A percentile compares a stretch with the other conserved stretches of the same genome.
Conservation (phyloP, 345 rosid genomes). For the Eucalyptus erythrocorys region DNA sequence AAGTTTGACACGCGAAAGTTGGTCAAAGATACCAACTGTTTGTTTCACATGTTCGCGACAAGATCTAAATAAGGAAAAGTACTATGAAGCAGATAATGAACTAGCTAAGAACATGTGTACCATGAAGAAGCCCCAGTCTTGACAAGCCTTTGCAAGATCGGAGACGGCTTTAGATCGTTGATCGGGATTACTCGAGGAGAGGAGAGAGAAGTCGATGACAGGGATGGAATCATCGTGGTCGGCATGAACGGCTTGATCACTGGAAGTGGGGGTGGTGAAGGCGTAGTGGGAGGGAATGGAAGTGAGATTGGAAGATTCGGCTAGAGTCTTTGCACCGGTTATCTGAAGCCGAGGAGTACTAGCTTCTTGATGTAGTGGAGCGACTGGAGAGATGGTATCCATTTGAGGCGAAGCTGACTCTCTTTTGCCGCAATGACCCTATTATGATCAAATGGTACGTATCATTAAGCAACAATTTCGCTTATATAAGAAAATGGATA, state of each 20-base stretch:
- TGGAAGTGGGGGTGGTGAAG: neutral
- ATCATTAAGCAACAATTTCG: too few relatives aligned
- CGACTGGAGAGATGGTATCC: neutral
- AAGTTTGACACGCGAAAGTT: neutral
- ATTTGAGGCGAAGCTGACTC: neutral
- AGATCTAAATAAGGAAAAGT: neutral
- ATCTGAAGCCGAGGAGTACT: neutral
- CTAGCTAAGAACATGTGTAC: neutral
- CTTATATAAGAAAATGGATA: too few relatives aligned
- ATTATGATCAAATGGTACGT: too few relatives aligned
- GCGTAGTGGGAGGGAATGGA: neutral
- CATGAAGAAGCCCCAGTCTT: constrained; percentile 58
- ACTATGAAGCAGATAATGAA: neutral
- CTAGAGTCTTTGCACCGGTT: neutral
- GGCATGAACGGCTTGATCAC: neutral
- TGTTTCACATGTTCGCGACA: neutral
- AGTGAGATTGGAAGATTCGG: neutral
- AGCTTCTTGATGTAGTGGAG: neutral
- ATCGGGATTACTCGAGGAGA: constrained; percentile 7
- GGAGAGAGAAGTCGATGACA: constrained; percentile 32
- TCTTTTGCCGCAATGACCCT: neutral
- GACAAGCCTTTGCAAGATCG: constrained; percentile 37
- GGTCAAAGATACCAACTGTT: neutral
- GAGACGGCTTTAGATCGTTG: constrained; percentile 15
- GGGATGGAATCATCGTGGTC: constrained; percentile 11